Base-by-base conservation (phyloP, 1,284 basidiomycete genomes). In the Cryptococcus sp. region DNA sequence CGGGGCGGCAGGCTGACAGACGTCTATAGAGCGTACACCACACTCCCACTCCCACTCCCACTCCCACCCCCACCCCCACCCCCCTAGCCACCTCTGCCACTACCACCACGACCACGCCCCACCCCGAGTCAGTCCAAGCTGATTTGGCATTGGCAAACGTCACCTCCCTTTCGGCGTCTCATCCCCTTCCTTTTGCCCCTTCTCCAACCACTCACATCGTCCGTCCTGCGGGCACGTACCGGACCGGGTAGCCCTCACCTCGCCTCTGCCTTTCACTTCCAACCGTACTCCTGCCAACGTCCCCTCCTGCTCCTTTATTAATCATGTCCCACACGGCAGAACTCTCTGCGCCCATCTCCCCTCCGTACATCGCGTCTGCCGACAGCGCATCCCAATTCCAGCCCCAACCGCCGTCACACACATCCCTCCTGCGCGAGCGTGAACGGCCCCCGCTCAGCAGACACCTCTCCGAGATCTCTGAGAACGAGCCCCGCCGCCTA, bases 401-500 rank as follows among this genome's bases (percentile, higher is more conserved):
- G 13, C 33, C 33, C 38, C 24, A 21, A 7, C 33, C 33, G 20
- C 21, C 37, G 13, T 40, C 23, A 20, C 12, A n/a, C 18, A 28
- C 48, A 18, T 39, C 18, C 28, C 51, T 45, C 42, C n/a, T 37
- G 6, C 3, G 23, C 23, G 28, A 39, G 15, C 40, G 40, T 16
- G 49, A 37, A 23, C 50, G 56, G 21, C 56, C 56, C 8, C 46
- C 46, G 18, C 38, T 55, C 28, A 56, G 53, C 28, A 56, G 68
- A 40, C 68, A 67, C 11, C 45, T 70, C 24, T 68, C 67, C n/a
- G 68, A 68, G 54, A 66, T 70, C 18, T 67, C 67, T 20, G 62
- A 64, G 37, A 68, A 70, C 52, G 60, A 60, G 28, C 50, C 56
- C 42, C 50, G 54, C 15, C 46, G 67, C 18, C 49, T 56, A 0